Conservation (phyloP, 768 basidiomycete species). For the Coprinopsis sp. region DNA sequence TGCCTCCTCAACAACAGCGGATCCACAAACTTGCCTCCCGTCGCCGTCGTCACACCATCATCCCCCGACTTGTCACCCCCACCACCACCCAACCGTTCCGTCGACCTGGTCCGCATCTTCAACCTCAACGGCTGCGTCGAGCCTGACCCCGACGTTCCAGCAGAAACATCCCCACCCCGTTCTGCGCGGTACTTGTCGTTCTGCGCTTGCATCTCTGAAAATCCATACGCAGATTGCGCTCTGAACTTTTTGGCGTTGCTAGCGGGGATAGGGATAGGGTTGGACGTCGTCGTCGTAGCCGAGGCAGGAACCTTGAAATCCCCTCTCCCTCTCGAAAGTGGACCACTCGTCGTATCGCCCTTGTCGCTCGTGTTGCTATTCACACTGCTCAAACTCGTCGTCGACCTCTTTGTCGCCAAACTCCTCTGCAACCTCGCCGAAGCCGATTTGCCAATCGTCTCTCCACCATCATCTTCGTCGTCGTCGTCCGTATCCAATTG, state of each 20-base stretch:
- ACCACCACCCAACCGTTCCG: slow-evolving; percentile 27
- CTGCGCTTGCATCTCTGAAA: slow-evolving; percentile 28
- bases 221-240: slow-evolving; percentile 58
- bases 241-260: slow-evolving; percentile 41
- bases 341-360: background rate
- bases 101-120: slow-evolving; percentile 37
- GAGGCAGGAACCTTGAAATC: background rate
- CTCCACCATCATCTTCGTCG: slow-evolving; percentile 36
- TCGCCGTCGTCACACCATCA: slow-evolving; percentile 16
- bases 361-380: background rate
- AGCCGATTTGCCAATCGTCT: slow-evolving; percentile 59
- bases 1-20: slow-evolving; percentile 71
- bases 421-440: slow-evolving; percentile 26
- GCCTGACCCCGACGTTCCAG: slow-evolving; percentile 6
- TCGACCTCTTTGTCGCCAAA: slow-evolving; percentile 10
- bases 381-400: slow-evolving; percentile 13
- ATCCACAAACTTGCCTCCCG: slow-evolving; percentile 62
- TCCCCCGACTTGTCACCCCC: background rate
- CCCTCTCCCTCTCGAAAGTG: background rate
- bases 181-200: slow-evolving; percentile 1
- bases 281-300: slow-evolving; percentile 16
- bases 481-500: slow-evolving; percentile 17
- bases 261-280: too few relatives aligned
- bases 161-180: slow-evolving; percentile 18
- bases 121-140: slow-evolving; percentile 31